Base-by-base conservation (phyloP, 495 filamentous ascomycete species). In the Aeminium ludgeri region DNA sequence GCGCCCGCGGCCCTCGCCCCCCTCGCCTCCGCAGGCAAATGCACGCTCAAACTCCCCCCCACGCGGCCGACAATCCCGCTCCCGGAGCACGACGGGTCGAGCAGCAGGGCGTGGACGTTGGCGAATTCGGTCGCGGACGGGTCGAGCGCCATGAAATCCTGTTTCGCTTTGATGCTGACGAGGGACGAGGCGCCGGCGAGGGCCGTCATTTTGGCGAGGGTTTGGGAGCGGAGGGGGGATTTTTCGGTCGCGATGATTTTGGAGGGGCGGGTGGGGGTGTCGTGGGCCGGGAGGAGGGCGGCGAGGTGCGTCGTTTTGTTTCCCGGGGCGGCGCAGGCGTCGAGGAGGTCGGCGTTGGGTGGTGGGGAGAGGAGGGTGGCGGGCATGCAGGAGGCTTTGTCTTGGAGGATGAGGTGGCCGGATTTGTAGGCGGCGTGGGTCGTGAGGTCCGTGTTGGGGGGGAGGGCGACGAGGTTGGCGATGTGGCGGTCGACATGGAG, bases 221-320 rank as follows among this genome's bases (percentile, higher is more conserved):
- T 85, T 38, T 70, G 67, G 0, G 82, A 73, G 15, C 91, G 70
- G 15, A 53, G 51, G 20, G 57, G 57, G 48, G 86, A 77, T 44
- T 72, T 75, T 53, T 89, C 82, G 53, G 74, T 84, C 0, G 82
- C 82, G 38, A 69, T 66, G 27, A 86, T 67, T 6, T 36, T 32
- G 20, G 10, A 11, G 31, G 40, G 23, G 33, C 39, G 27, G 8
- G 17, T n/a, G n/a, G n/a, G n/a, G n/a, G n/a, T n/a, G n/a, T n/a
- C n/a, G n/a, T n/a, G n/a, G n/a, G n/a, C n/a, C n/a, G 36, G 63
- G 61, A 15, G 10, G 12, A 95, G 66, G 2, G 82, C 78, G 10
- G 86, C 85, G 35, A 95, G 59, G 62, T 96, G 89, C 3, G 89
- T 95, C 1, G 89, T 95, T 59, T 97, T 97, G 54, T 97, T 97